phyloP scores from a whole-genome alignment of 2,329 filamentous ascomycete species.

The Neurospora crassa region DNA sequence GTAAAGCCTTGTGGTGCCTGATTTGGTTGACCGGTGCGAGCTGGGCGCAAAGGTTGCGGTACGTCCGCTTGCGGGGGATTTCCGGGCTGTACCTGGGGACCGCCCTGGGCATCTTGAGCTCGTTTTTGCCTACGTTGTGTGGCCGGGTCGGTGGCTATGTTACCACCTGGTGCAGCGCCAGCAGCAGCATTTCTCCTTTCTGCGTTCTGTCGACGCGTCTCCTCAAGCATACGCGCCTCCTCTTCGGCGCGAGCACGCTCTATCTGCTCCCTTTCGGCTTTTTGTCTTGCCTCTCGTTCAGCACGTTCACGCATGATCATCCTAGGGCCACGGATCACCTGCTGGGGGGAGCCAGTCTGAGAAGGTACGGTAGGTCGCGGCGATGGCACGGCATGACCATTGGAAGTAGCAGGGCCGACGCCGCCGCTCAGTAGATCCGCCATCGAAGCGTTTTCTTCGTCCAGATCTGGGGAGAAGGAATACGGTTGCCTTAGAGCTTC shows the following conservation, averaged over 20 bases:
- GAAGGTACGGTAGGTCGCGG: constrained; percentile 39
- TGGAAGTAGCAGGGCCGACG: constrained; percentile 42
- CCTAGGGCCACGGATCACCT: constrained; percentile 69
- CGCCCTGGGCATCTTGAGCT: constrained; percentile 18
- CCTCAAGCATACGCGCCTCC: constrained; percentile 44
- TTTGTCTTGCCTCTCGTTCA: constrained; percentile 63
- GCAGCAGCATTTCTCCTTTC: constrained; percentile 51
- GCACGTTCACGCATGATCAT: constrained; percentile 86
- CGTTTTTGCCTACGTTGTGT: constrained; percentile 26
- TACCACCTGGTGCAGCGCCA: constrained; percentile 26
- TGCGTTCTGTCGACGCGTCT: constrained; percentile 42
- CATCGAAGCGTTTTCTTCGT: constrained; percentile 89
- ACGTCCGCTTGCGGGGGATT: constrained; percentile 12
- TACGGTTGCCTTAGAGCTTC: constrained; percentile 78
- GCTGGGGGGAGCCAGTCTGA: constrained; percentile 44
- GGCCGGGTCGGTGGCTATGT: constrained; percentile 25
- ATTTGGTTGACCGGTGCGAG: constrained; percentile 18
- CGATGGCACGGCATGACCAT: constrained; percentile 41
- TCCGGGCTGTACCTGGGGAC: constrained; percentile 8
- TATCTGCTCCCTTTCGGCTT: constrained; percentile 55
- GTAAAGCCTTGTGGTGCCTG: constrained; percentile 19
- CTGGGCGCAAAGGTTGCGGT: constrained; percentile 16
- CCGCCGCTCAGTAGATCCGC: constrained; percentile 58
- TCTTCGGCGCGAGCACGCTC: constrained; percentile 50
- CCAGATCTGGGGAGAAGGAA: constrained; percentile 70